A percentile compares a stretch with the other conserved stretches of the same genome.
Conservation (phyloP, 1,284 basidiomycete genomes). For the Kalmanozyma brasiliensis region DNA sequence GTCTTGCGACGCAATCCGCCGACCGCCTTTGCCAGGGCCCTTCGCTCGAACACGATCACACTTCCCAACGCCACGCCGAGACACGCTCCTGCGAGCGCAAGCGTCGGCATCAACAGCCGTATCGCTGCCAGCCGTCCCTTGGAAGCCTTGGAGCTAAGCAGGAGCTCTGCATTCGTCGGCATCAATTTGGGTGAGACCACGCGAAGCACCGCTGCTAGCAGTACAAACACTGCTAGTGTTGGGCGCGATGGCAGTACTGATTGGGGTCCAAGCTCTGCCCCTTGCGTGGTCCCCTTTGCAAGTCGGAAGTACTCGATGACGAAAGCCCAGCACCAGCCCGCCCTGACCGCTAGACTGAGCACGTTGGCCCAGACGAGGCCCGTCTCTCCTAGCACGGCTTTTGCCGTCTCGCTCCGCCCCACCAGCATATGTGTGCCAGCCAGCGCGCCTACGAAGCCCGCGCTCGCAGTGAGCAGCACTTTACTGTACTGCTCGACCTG, state of each 20-base stretch:
- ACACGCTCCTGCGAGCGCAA: conserved; percentile 12
- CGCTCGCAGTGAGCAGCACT: conserved; percentile 52
- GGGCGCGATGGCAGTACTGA: conserved; percentile 12
- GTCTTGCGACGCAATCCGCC: too few species aligned
- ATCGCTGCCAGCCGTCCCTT: conserved; percentile 21
- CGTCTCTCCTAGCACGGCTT: conserved; percentile 11
- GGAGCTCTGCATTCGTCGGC: conserved; percentile 8
- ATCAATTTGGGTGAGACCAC: conserved; percentile 9
- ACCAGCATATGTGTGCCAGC: conserved; percentile 3
- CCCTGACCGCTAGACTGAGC: conserved; percentile 25
- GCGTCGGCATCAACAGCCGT: conserved; percentile 15
- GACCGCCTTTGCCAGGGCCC: neutral
- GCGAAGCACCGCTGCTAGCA: conserved; percentile 8
- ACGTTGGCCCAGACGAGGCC: conserved; percentile 48
- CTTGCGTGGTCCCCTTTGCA: neutral
- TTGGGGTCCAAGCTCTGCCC: neutral
- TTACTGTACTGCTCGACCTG: conserved; percentile 50
- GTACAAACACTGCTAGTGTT: conserved; percentile 11
- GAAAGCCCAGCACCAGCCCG: conserved; percentile 44
- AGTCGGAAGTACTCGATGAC: conserved; percentile 16
- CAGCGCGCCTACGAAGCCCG: conserved; percentile 42
- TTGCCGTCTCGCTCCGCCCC: neutral
- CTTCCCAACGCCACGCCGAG: conserved; percentile 2
- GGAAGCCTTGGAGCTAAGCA: neutral
- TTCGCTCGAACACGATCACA: conserved; percentile 18